Evolutionary conservation across 2,329 filamentous ascomycete species (phyloP).

Genomic region (Sodiomyces alkalinus): DNA sequence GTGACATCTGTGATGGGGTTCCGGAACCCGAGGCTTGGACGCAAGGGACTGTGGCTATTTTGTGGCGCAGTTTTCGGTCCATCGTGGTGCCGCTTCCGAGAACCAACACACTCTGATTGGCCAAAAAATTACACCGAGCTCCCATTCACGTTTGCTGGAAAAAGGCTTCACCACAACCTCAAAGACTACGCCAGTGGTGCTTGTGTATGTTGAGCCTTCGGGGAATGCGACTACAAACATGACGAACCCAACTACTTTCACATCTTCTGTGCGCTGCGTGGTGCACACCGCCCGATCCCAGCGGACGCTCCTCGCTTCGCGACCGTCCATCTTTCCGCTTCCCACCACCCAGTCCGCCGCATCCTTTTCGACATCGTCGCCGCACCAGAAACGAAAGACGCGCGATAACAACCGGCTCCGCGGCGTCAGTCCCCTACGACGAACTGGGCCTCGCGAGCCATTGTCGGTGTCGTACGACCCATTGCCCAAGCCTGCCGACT

Average conservation of each 20-base stretch:
- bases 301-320: neutral
- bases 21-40: neutral
- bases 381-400: constrained; percentile 31
- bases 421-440: constrained; percentile 67
- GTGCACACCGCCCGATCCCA: constrained; percentile 6
- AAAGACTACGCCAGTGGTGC: too few species aligned
- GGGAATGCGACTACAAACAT: constrained; percentile 9
- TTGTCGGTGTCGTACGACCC: constrained; percentile 57
- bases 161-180: too few species aligned
- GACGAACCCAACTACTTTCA: constrained; percentile 14
- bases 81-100: neutral
- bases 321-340: too few species aligned
- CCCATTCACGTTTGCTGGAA: too few species aligned
- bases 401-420: constrained; percentile 68
- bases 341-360: constrained; percentile 8
- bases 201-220: constrained; percentile 1
- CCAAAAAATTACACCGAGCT: too few species aligned
- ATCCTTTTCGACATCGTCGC: constrained; percentile 39
- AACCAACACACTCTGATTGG: neutral
- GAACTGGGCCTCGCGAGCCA: constrained; percentile 60
- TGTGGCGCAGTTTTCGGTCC: neutral
- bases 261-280: constrained; percentile 15
- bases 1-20: too few species aligned
- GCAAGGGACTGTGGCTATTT: too few species aligned
- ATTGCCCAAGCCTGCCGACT: constrained; percentile 58